Evolutionary conservation across 2,329 filamentous ascomycete species (phyloP).

Genomic region (Monosporascus sp.): DNA sequence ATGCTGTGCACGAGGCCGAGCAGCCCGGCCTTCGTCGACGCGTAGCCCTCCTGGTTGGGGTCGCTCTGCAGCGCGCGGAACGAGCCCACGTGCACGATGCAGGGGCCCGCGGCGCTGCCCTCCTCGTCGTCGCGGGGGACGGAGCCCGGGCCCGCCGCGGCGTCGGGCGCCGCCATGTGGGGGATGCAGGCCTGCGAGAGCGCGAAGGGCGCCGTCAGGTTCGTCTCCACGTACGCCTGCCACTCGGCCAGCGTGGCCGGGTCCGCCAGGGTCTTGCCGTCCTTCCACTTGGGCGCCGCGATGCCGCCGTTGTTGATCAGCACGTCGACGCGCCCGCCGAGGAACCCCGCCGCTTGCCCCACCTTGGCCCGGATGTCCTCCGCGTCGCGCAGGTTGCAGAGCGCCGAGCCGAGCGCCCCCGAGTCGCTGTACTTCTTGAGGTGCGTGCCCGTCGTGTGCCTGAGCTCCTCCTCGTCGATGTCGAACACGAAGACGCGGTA

Average conservation of each 20-base stretch:
- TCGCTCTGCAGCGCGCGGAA: slow-evolving; percentile 41
- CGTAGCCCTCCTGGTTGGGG: slow-evolving; percentile 44
- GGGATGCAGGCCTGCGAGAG: slow-evolving; percentile 41
- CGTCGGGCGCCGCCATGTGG: slow-evolving; percentile 30
- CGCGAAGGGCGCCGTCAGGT: slow-evolving; percentile 40
- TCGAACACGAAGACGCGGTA: slow-evolving; percentile 41
- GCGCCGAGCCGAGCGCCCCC: slow-evolving; percentile 25
- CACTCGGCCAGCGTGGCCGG: slow-evolving; percentile 36
- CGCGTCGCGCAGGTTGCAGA: slow-evolving; percentile 37
- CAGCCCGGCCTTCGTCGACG: slow-evolving; percentile 32
- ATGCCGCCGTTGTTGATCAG: slow-evolving; percentile 35
- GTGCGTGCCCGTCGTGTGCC: slow-evolving; percentile 27
- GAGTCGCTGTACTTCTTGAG: slow-evolving; percentile 21
- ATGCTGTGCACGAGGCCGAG: slow-evolving; percentile 32
- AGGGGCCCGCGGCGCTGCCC: slow-evolving; percentile 31
- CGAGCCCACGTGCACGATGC: slow-evolving; percentile 40
- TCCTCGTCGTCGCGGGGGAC: slow-evolving; percentile 6
- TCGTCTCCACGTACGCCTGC: slow-evolving; percentile 40
- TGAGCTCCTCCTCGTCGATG: slow-evolving; percentile 33
- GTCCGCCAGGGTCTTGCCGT: slow-evolving; percentile 41
- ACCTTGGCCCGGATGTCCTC: slow-evolving; percentile 30
- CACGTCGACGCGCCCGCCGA: slow-evolving; percentile 32
- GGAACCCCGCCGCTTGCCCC: slow-evolving; percentile 28
- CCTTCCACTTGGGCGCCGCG: slow-evolving; percentile 32
- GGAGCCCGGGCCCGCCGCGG: not conserved